Evolutionary conservation across 345 rosid genomes (phyloP).

Genomic region (Durio zibethinus): DNA sequence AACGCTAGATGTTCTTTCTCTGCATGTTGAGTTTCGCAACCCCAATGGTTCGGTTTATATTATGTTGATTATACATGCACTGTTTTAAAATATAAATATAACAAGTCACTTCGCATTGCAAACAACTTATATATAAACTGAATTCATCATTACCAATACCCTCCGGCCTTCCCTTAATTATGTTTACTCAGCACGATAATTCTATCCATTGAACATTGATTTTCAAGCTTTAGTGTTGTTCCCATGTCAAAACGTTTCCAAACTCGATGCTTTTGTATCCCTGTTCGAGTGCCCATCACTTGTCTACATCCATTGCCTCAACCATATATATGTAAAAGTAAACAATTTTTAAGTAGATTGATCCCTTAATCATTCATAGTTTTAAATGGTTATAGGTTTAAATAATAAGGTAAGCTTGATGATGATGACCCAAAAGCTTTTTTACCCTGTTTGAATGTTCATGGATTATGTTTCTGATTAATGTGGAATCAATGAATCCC

Average conservation of each 20-base stretch:
- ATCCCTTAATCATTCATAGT: too few relatives aligned
- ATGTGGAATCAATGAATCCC: too few relatives aligned
- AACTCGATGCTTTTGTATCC: slow-evolving; percentile 8
- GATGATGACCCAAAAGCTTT: too few relatives aligned
- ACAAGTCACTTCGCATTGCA: neutral
- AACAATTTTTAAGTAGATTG: too few relatives aligned
- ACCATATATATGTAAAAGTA: too few relatives aligned
- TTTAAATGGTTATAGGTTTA: too few relatives aligned
- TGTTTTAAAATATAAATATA: neutral
- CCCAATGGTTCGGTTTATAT: neutral
- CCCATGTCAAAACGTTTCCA: neutral
- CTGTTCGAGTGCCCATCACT: neutral
- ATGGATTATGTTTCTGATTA: too few relatives aligned
- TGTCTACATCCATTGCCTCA: slow-evolving; percentile 11
- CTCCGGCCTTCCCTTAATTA: too few relatives aligned
- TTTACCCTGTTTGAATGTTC: neutral
- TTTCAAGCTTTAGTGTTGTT: neutral
- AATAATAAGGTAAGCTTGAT: too few relatives aligned
- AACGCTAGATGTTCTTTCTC: neutral
- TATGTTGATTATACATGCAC: neutral
- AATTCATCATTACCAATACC: neutral
- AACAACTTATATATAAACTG: neutral
- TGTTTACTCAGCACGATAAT: neutral
- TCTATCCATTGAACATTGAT: slow-evolving; percentile 16
- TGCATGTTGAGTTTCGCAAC: neutral